A percentile compares a stretch with the other conserved stretches of the same genome.
phyloP scores from a whole-genome alignment of 2,329 filamentous ascomycete species.

The Colletotrichum plurivorum region DNA sequence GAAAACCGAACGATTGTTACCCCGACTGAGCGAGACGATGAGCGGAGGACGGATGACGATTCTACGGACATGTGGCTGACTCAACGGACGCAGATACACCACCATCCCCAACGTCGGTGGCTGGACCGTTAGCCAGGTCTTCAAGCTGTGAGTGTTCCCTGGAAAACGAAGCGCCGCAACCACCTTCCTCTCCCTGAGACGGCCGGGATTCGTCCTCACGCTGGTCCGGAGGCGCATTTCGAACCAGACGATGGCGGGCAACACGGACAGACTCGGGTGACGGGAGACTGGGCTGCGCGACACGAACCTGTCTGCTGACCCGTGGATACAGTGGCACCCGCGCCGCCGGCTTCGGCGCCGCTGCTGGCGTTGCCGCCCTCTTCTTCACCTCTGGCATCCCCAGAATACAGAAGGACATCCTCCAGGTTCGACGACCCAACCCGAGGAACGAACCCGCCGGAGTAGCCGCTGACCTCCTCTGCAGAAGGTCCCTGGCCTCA shows the following conservation, averaged over 20 bases:
- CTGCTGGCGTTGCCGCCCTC: constrained; percentile 70
- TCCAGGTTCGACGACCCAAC: constrained; percentile 60
- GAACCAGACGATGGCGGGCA: neutral
- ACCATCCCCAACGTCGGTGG: constrained; percentile 69
- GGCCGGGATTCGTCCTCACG: neutral
- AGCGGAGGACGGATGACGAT: neutral
- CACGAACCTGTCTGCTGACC: neutral
- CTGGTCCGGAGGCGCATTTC: neutral
- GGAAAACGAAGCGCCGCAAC: no score
- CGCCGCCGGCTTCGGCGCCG: constrained; percentile 68
- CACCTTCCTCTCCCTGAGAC: neutral
- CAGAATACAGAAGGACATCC: constrained; percentile 70
- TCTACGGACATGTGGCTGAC: constrained; percentile 46
- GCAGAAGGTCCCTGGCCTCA: constrained; percentile 70
- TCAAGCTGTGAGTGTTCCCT: constrained; percentile 64
- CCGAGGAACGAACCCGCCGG: constrained; percentile 34
- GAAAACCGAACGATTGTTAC: neutral
- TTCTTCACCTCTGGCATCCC: constrained; percentile 75
- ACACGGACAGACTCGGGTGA: neutral
- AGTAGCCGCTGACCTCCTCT: constrained; percentile 36
- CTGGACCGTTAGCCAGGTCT: constrained; percentile 62
- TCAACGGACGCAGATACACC: constrained; percentile 65
- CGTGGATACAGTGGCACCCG: constrained; percentile 61
- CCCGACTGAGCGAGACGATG: neutral
- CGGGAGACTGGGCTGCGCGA: neutral